A percentile compares a stretch with the other conserved stretches of the same genome.
These are phyloP conservation scores for Thozetella sp. DNA, from an alignment of 495 filamentous ascomycete species.

Conservation along the genomic window DNA sequence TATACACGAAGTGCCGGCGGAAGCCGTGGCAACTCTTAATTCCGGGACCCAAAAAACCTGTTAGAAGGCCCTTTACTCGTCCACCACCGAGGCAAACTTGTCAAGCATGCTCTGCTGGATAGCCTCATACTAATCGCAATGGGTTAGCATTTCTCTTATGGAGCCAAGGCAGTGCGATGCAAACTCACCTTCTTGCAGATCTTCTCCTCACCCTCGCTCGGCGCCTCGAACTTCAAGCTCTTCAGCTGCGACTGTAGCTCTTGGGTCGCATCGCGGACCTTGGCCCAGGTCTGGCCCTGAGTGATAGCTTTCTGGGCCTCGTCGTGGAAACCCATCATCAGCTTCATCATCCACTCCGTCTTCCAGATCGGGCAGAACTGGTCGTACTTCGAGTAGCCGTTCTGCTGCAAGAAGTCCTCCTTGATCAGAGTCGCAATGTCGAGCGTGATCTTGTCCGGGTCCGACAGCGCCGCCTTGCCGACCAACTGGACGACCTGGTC, in stretches of 20 bases:
- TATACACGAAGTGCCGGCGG: background rate
- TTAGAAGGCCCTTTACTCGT: conserved; percentile 66
- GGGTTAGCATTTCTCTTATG: conserved; percentile 10
- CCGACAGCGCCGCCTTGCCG: conserved; percentile 93
- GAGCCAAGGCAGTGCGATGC: conserved; percentile 4
- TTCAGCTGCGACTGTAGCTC: conserved; percentile 83
- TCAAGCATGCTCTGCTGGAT: conserved; percentile 89
- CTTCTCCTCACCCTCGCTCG: conserved; percentile 72
- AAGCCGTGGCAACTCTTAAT: background rate
- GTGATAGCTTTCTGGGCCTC: conserved; percentile 94
- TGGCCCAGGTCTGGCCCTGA: conserved; percentile 86
- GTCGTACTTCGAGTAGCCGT: conserved; percentile 98
- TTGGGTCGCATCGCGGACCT: conserved; percentile 85
- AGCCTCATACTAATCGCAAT: conserved; percentile 73
- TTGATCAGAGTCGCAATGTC: conserved; percentile 92
- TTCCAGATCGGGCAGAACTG: conserved; percentile 99
- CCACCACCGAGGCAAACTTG: conserved; percentile 90
- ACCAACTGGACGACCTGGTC: conserved; percentile 99
- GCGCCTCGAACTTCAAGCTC: conserved; percentile 95
- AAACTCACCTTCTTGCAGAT: conserved; percentile 73
- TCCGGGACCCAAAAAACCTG: background rate
- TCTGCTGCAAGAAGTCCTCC: conserved; percentile 99
- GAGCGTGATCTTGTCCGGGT: conserved; percentile 97
- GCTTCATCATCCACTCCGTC: conserved; percentile 99
- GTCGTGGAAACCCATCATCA: conserved; percentile 96